Evolutionary conservation across 192 early-diverging fungal genomes (phyloP).

Genomic region (Coemansia sp.): DNA sequence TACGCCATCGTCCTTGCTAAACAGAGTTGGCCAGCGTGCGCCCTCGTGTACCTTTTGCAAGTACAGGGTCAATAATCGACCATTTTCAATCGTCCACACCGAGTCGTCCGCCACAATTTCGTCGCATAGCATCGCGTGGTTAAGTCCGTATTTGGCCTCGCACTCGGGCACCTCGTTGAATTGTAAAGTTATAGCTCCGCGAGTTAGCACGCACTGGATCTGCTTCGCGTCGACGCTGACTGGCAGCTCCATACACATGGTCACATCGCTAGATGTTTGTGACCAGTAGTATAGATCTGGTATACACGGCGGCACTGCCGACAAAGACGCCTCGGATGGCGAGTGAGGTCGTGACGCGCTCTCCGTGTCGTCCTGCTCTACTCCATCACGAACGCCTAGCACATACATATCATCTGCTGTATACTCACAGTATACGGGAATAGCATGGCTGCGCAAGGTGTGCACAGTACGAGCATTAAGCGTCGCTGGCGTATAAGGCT

Average conservation of each 20-base stretch:
- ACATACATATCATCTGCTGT: conserved; percentile 21
- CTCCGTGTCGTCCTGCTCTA: conserved; percentile 51
- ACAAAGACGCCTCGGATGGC: background rate
- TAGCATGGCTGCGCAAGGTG: conserved; percentile 45
- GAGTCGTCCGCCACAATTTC: conserved; percentile 61
- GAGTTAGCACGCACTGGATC: conserved; percentile 62
- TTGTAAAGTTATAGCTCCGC: conserved; percentile 52
- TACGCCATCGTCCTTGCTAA: conserved; percentile 62
- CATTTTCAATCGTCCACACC: conserved; percentile 70
- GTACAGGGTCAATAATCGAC: conserved; percentile 62
- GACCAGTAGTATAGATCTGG: conserved; percentile 67
- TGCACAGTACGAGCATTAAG: conserved; percentile 9
- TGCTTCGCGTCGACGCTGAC: conserved; percentile 56
- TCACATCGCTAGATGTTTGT: conserved; percentile 67
- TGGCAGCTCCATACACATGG: conserved; percentile 65
- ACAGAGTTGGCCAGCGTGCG: conserved; percentile 70
- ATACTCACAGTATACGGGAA: conserved; percentile 48
- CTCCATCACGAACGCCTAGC: conserved; percentile 37
- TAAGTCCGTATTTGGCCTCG: conserved; percentile 12
- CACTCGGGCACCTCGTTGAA: conserved; percentile 26
- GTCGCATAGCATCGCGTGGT: conserved; percentile 30
- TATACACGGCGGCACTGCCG: background rate
- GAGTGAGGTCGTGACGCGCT: background rate
- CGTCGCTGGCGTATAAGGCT: background rate
- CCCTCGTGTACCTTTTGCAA: conserved; percentile 64